Percentiles rank a stretch among this genome's conserved stretches.
These are phyloP conservation scores for Hemisphaericaspora subhashii DNA, from an alignment of 1,139 yeast species.

Conservation along the genomic window DNA sequence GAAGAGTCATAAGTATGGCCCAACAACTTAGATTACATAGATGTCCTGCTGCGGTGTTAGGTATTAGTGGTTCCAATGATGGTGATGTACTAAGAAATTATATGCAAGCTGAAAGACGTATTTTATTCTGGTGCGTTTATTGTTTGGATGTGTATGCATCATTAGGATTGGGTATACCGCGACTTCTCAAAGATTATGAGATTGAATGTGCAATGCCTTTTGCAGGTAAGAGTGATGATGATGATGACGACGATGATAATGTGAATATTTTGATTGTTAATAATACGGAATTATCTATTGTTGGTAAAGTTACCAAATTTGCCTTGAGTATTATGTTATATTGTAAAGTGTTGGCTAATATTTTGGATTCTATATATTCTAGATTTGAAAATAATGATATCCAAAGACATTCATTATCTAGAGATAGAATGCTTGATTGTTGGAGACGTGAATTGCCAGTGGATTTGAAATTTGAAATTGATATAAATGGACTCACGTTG, in stretches of 20 bases:
- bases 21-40: slow-evolving; percentile 84
- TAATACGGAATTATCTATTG: slow-evolving; percentile 57
- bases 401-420: slow-evolving; percentile 42
- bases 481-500: slow-evolving; percentile 58
- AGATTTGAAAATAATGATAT: slow-evolving; percentile 41
- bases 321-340: slow-evolving; percentile 68
- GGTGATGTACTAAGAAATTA: slow-evolving; percentile 51
- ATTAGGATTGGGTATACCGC: slow-evolving; percentile 77
- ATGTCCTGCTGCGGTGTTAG: slow-evolving; percentile 81
- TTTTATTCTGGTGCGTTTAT: slow-evolving; percentile 83
- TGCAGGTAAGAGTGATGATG: slow-evolving; percentile 51
- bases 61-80: slow-evolving; percentile 39
- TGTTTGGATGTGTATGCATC: slow-evolving; percentile 76
- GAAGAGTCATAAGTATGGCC: slow-evolving; percentile 77
- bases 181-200: slow-evolving; percentile 75
- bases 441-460: slow-evolving; percentile 77
- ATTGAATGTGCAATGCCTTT: slow-evolving; percentile 86
- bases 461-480: slow-evolving; percentile 63
- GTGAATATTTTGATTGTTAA: slow-evolving; percentile 59
- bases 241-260: slow-evolving; percentile 43
- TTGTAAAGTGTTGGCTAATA: slow-evolving; percentile 70
- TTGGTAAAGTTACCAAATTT: slow-evolving; percentile 65
- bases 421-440: slow-evolving; percentile 70
- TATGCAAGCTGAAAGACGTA: slow-evolving; percentile 80
- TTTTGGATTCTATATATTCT: slow-evolving; percentile 65